These are phyloP conservation scores for Climacium dendroides DNA, from an alignment of 225 moss, liverwort and hornwort species.

Conservation along the genomic window DNA sequence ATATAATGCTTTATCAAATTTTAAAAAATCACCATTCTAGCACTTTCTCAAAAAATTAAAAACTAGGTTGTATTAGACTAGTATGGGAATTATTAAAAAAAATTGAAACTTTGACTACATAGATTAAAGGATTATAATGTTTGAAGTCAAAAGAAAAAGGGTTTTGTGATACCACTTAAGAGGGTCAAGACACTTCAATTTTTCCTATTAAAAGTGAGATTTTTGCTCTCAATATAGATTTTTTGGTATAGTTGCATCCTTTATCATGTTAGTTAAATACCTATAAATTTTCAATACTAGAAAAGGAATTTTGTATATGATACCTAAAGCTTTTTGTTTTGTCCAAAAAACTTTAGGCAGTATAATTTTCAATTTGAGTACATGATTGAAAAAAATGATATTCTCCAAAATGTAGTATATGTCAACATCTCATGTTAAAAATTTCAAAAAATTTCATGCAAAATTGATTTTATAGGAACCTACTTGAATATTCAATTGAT, in stretches of 20 bases:
- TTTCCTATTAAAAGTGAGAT: neutral
- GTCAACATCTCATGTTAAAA: accelerated
- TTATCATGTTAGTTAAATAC: neutral
- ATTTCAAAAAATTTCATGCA: neutral
- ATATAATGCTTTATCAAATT: no score
- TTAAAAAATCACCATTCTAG: no score
- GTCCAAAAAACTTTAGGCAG: no score
- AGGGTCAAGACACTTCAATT: neutral
- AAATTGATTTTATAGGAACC: no score
- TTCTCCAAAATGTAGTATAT: accelerated
- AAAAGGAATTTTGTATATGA: no score
- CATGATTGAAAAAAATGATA: no score
- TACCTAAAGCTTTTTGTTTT: no score
- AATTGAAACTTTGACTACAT: accelerated
- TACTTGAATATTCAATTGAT: no score
- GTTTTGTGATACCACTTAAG: accelerated
- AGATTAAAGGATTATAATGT: neutral
- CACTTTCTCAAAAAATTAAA: no score
- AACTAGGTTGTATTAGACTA: neutral
- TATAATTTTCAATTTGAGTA: no score
- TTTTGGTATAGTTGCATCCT: neutral
- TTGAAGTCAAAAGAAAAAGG: neutral
- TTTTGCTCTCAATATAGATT: neutral
- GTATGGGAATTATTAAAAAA: neutral
- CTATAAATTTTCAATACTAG: neutral